These are phyloP conservation scores for Aspergillus sp. DNA, from an alignment of 2,329 filamentous ascomycete species.

Conservation along the genomic window DNA sequence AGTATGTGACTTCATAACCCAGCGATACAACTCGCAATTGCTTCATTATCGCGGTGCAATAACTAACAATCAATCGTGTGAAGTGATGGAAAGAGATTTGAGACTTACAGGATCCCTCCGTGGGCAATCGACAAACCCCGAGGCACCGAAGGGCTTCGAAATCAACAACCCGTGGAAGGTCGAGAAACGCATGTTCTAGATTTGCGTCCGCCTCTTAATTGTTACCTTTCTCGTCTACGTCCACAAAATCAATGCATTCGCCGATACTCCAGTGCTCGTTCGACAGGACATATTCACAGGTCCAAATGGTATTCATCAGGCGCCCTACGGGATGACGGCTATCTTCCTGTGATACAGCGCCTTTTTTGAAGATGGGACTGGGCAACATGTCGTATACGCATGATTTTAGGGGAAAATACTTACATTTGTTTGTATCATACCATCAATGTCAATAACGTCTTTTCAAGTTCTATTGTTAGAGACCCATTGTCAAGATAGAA, in stretches of 20 bases:
- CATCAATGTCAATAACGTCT: conserved; percentile 6
- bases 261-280: neutral
- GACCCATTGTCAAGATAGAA: neutral
- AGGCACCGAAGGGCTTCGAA: conserved; percentile 63
- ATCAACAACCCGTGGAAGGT: conserved; percentile 69
- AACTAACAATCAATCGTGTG: conserved; percentile 20
- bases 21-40: neutral
- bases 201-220: conserved; percentile 13
- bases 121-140: conserved; percentile 61
- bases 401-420: conserved; percentile 20
- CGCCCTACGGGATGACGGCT: neutral
- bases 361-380: neutral
- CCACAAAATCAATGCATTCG: conserved; percentile 15
- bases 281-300: neutral
- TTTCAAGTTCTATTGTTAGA: neutral
- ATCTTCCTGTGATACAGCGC: neutral
- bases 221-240: conserved; percentile 17
- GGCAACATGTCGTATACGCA: conserved; percentile 6
- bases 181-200: conserved; percentile 44
- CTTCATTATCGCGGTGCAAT: conserved; percentile 12
- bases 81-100: conserved; percentile 68
- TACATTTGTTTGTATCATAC: conserved; percentile 24
- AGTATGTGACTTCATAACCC: conserved; percentile 42
- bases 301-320: neutral
- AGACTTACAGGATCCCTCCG: conserved; percentile 61